Base-by-base conservation (phyloP, 1,284 basidiomycete species). In the Erythrobasidium hasegawianum region DNA sequence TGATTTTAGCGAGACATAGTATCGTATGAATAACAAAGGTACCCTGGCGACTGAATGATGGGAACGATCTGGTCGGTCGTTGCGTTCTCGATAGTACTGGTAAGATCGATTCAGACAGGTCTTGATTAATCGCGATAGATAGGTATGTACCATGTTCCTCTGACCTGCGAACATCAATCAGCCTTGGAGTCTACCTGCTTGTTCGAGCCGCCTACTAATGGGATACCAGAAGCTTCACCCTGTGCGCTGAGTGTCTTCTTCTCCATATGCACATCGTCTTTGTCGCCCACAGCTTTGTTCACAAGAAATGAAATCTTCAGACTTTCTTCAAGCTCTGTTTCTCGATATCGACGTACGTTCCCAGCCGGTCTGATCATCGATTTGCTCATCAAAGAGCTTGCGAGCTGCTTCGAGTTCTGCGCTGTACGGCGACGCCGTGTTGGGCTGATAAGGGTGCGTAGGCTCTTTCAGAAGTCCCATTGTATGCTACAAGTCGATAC, bases 361-460 rank as follows among this genome's bases (percentile, higher is more conserved):
- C 62, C 62, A 65, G 55, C 62, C 62, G 20, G 39, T 38, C 18
- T 26, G 50, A 33, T 39, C 53, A 56, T 65, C 62, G 56, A 65
- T 65, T 56, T 65, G 55, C 20, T 41, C 43, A 29, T 52, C 26
- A 38, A 57, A 58, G 16, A 65, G 56, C 41, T 43, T 18, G 16
- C 45, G 16, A 22, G 62, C 62, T 18, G 24, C 47, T 27, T 57
- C 43, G 18, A 65, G 47, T 14, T 65, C 62, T 20, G 20, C 47
- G 4, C 41, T 7, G 56, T 57, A 58, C 47, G 62, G 62, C 38
- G 53, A 55, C 20, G 62, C 26, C 40, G 38, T 41, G 53, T 65
- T 45, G 56, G 41, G 53, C 55, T 45, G 55, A 27, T 39, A 58
- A 1, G 55, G 55, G 29, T 65, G 56, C 18, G 45, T 22, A 16